Evolutionary conservation across 257 asterid genomes (phyloP).

Genomic region (Solanum boliviense): DNA sequence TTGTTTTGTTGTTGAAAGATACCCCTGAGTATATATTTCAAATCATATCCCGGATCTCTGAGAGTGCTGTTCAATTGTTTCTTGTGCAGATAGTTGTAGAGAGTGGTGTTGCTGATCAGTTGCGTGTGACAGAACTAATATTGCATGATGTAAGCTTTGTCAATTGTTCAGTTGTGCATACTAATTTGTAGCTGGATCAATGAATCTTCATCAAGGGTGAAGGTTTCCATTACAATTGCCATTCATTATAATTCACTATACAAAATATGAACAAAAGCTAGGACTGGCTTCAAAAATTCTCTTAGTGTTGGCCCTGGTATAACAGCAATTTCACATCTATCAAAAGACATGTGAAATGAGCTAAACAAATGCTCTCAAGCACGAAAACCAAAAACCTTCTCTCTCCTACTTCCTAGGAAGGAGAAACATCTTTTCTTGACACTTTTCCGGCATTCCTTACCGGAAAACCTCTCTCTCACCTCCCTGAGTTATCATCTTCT

Average conservation of each 20-base stretch:
- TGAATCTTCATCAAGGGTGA: neutral
- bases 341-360: neutral
- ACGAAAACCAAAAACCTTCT: neutral
- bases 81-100: conserved; percentile 70
- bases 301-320: neutral
- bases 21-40: neutral
- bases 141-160: conserved; percentile 57
- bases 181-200: conserved; percentile 1
- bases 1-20: neutral
- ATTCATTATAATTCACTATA: neutral
- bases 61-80: neutral
- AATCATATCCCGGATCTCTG: conserved; percentile 1
- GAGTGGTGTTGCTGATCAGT: conserved; percentile 78
- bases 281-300: neutral
- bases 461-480: neutral
- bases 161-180: conserved; percentile 9
- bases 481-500: neutral
- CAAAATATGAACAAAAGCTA: neutral
- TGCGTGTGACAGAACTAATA: conserved; percentile 73
- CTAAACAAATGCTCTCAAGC: neutral
- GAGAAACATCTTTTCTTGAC: neutral
- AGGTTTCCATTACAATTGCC: neutral
- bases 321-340: neutral
- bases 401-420: neutral
- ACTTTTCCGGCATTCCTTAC: neutral